A percentile compares a stretch with the other conserved stretches of the same genome.
Conservation (phyloP, 768 basidiomycete species). For the Lactifluus volemus region DNA sequence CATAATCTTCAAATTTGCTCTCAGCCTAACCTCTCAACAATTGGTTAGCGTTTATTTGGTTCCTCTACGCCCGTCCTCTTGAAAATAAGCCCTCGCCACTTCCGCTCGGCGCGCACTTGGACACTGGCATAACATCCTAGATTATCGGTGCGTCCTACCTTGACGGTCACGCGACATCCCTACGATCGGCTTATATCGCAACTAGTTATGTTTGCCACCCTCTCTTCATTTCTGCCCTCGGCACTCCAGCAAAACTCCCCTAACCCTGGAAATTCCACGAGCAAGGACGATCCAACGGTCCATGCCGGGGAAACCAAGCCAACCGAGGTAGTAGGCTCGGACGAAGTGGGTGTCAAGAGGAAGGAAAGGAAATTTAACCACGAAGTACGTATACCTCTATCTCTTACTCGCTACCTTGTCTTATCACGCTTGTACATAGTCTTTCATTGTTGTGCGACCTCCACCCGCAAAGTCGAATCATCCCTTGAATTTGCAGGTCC, state of each 20-base stretch:
- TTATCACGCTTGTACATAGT: slow-evolving; percentile 35
- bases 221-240: slow-evolving; percentile 14
- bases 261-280: slow-evolving; percentile 1
- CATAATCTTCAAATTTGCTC: background rate
- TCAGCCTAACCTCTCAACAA: background rate
- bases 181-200: background rate
- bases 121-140: background rate
- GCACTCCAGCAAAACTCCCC: slow-evolving; percentile 14
- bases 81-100: background rate
- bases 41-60: background rate
- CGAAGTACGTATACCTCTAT: slow-evolving; percentile 32
- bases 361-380: slow-evolving; percentile 40
- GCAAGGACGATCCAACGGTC: background rate
- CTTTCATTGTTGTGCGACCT: slow-evolving; percentile 86
- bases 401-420: background rate
- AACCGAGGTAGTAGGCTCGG: slow-evolving; percentile 11
- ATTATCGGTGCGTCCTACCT: background rate
- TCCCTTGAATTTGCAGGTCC: slow-evolving; percentile 84
- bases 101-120: background rate
- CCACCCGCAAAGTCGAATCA: slow-evolving; percentile 81
- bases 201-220: slow-evolving; percentile 14
- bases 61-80: background rate
- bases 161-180: background rate
- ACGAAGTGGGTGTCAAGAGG: slow-evolving; percentile 32
- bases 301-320: background rate